Evolutionary conservation across 1,284 basidiomycete species (phyloP).

Genomic region (Rhizoctonia solani): DNA sequence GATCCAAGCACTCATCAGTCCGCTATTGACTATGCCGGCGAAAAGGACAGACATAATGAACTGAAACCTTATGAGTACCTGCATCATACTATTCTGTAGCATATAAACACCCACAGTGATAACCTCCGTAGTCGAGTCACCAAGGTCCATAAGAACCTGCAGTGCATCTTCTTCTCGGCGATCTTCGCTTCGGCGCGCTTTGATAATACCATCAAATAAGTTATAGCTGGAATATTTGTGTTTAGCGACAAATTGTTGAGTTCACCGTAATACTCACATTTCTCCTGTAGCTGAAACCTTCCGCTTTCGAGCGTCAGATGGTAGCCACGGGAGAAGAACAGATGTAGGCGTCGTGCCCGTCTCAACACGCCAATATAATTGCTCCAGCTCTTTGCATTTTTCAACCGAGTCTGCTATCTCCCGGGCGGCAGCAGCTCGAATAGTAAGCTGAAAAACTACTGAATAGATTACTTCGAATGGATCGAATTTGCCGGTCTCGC

Average conservation of each 20-base stretch:
- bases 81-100: not conserved
- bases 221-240: constrained; percentile 1
- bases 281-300: not conserved
- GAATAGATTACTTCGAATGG: constrained; percentile 15
- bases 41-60: constrained; percentile 6
- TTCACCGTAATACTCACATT: not conserved
- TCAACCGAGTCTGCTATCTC: constrained; percentile 27
- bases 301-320: constrained; percentile 1
- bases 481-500: constrained; percentile 9
- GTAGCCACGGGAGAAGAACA: constrained; percentile 9
- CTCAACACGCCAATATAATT: constrained; percentile 18
- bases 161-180: constrained; percentile 7
- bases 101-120: not conserved
- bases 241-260: too few species aligned
- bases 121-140: constrained; percentile 1
- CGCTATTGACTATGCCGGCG: constrained; percentile 24
- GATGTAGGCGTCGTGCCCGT: constrained; percentile 1
- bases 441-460: constrained; percentile 19
- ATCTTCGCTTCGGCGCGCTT: not conserved
- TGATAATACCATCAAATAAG: constrained; percentile 16
- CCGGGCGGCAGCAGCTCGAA: not conserved
- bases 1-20: constrained; percentile 25
- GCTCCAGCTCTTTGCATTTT: constrained; percentile 11
- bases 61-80: not conserved
- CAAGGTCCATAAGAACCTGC: constrained; percentile 2